These are phyloP conservation scores for Pinus tabuliformis DNA, from an alignment of 75 land plant genomes.

Conservation along the genomic window DNA sequence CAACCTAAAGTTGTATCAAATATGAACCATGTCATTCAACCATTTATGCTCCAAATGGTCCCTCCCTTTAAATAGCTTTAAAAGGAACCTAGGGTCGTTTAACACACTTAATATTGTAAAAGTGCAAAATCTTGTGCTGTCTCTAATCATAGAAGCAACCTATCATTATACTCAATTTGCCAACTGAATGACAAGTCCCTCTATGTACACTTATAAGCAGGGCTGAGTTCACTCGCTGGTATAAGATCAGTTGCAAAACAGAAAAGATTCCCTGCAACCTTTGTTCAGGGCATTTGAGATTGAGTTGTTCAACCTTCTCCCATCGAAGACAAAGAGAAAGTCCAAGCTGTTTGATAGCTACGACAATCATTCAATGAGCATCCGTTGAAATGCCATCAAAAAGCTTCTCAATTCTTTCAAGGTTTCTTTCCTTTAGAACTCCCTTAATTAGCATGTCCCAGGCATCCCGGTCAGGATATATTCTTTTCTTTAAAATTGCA, in stretches of 20 bases:
- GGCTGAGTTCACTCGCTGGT: not conserved
- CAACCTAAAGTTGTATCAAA: too few species aligned
- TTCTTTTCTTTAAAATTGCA: slow-evolving; percentile 18
- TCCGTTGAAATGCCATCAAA: not conserved
- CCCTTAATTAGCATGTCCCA: slow-evolving; percentile 32
- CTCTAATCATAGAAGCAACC: not conserved
- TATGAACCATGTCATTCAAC: too few species aligned
- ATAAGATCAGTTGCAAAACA: not conserved
- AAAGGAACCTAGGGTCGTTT: not conserved
- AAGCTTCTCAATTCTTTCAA: not conserved
- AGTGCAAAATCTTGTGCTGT: not conserved
- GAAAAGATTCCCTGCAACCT: not conserved
- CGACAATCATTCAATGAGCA: not conserved
- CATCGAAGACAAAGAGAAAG: not conserved
- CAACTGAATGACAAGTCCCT: not conserved
- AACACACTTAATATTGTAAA: not conserved
- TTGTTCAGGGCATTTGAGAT: not conserved
- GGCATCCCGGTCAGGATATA: slow-evolving; percentile 20
- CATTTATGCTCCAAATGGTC: too few species aligned
- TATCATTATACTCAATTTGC: not conserved
- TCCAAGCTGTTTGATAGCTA: not conserved
- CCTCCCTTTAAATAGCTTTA: too few species aligned
- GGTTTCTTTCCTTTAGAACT: not conserved
- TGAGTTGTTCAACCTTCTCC: not conserved
- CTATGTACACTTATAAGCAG: not conserved